A percentile compares a stretch with the other conserved stretches of the same genome.
phyloP scores from a whole-genome alignment of 2,329 filamentous ascomycete species.

The Cladosporium colombiae region DNA sequence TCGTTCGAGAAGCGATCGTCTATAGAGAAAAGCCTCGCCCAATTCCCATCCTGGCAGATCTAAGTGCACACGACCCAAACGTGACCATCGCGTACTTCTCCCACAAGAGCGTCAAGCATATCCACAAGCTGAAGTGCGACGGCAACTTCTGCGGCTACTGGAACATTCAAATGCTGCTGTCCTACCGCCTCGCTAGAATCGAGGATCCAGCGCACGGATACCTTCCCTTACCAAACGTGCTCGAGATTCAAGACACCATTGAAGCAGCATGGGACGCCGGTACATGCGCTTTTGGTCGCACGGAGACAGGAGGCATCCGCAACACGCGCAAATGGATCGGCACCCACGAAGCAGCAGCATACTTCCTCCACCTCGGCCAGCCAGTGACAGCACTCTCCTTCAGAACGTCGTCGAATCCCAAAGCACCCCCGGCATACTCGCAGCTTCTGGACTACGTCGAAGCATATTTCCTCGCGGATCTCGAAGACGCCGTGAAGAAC shows the following conservation, averaged over 20 bases:
- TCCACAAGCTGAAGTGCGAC: constrained; percentile 79
- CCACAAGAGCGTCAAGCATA: constrained; percentile 71
- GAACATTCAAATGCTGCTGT: constrained; percentile 89
- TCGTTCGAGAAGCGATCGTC: constrained; percentile 44
- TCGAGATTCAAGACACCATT: constrained; percentile 82
- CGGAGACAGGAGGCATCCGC: constrained; percentile 82
- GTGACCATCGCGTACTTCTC: constrained; percentile 78
- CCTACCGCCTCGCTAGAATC: constrained; percentile 38
- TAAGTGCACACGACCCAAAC: constrained; percentile 59
- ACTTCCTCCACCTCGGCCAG: constrained; percentile 68
- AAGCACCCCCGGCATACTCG: constrained; percentile 52
- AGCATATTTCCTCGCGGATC: constrained; percentile 66
- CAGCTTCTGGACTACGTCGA: constrained; percentile 69
- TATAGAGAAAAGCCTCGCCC: constrained; percentile 49
- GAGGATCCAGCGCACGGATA: constrained; percentile 28
- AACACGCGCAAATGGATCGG: constrained; percentile 96
- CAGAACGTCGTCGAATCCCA: constrained; percentile 38
- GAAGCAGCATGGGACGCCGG: constrained; percentile 85
- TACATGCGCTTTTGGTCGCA: constrained; percentile 71
- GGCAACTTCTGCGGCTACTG: constrained; percentile 94
- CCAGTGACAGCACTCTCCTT: constrained; percentile 55
- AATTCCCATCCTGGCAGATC: constrained; percentile 48
- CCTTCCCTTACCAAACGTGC: constrained; percentile 66
- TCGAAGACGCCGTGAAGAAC: constrained; percentile 49
- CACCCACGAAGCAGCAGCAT: constrained; percentile 82